A percentile compares a stretch with the other conserved stretches of the same genome.
phyloP scores from a whole-genome alignment of 306 rosid genomes.

The Trichosanthes truncata region DNA sequence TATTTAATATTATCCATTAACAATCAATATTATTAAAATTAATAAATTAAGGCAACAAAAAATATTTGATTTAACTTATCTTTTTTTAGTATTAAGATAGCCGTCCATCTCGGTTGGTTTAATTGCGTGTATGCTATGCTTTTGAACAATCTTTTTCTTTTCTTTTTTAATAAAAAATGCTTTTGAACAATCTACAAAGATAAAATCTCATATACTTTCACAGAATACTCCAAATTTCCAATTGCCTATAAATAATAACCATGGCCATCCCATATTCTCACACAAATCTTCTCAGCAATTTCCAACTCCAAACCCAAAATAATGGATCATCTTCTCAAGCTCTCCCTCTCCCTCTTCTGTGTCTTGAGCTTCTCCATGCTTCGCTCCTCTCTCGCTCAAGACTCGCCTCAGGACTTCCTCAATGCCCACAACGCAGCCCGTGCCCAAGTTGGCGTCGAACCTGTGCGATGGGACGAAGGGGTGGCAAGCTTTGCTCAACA shows the following conservation, averaged over 20 bases:
- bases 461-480: constrained; percentile 11
- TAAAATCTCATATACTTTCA: no score
- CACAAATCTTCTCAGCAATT: neutral
- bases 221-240: no score
- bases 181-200: no score
- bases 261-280: neutral
- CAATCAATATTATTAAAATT: no score
- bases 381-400: constrained; percentile 16
- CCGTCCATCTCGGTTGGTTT: no score
- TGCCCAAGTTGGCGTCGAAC: constrained; percentile 22
- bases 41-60: no score
- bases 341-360: neutral
- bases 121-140: no score
- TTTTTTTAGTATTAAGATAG: no score
- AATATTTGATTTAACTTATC: no score
- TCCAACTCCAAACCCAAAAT: neutral
- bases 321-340: neutral
- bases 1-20: no score
- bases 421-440: constrained; percentile 35
- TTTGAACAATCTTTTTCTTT: no score
- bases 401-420: constrained; percentile 27
- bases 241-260: neutral
- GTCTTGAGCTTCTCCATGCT: neutral
- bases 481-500: constrained; percentile 23
- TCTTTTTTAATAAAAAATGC: no score